A percentile compares a stretch with the other conserved stretches of the same genome.
Evolutionary conservation across 2,329 filamentous ascomycete species (phyloP).

Genomic region (Neofusicoccum umdonicola): DNA sequence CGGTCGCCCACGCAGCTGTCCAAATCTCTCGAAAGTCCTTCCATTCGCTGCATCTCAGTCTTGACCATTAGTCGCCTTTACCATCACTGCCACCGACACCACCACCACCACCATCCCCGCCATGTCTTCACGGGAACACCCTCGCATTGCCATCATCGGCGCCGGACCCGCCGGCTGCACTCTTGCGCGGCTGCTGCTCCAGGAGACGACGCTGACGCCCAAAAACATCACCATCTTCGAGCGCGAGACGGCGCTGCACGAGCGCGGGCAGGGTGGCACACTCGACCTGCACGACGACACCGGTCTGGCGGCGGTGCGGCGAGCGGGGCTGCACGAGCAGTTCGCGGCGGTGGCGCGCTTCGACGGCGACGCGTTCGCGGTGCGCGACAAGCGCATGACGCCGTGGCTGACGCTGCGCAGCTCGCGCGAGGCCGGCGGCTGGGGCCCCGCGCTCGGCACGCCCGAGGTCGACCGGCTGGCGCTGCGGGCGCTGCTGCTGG

Average conservation of each 20-base stretch:
- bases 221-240: conserved; percentile 28
- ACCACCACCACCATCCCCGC: background rate
- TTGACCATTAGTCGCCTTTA: background rate
- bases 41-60: background rate
- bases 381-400: background rate
- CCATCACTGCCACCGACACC: background rate
- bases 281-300: conserved; percentile 34
- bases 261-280: conserved; percentile 33
- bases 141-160: background rate
- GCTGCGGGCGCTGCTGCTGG: conserved; percentile 26
- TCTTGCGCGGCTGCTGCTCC: conserved; percentile 29
- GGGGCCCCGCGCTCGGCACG: background rate
- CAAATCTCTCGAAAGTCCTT: background rate
- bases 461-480: conserved; percentile 28
- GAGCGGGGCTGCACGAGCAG: background rate
- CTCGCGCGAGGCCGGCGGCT: too few species aligned
- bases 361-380: conserved; percentile 37
- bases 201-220: conserved; percentile 19
- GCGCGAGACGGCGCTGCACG: background rate
- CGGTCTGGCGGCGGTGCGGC: background rate
- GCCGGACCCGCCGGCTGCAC: too few species aligned
- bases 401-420: too few species aligned
- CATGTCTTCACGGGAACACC: background rate
- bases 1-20: background rate
- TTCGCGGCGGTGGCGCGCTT: background rate